Evolutionary conservation across 345 rosid species (phyloP), one percentile per base, ranked within the genome.

Genomic region (Trapa incisa): DNA sequence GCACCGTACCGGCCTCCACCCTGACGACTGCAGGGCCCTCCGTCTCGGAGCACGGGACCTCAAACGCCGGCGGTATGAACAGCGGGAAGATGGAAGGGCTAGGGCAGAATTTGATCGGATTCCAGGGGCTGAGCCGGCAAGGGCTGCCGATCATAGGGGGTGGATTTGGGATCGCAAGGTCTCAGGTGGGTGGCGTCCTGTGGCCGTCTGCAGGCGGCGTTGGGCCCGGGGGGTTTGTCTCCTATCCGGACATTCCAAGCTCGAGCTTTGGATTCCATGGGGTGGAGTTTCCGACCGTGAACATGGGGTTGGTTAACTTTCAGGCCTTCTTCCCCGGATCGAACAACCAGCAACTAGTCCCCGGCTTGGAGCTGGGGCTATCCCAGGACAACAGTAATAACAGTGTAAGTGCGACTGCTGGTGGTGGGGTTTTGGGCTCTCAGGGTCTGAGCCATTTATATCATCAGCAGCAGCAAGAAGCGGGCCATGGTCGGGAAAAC

Each of bases 1-100:
- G 92, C 29, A 86, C 87, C 17, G 69, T 84, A 38, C 92, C 92
- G 14, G 83, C 92, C 16, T 84, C 92, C 6, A 81, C 81, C 65
- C 71, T 84, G 61, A 74, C 78, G 36, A 69, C 72, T 32, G 73
- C 85, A 9, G 86, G 80, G 32, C 71, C 79, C 64, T 81, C 89
- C 68, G 80, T 83, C 65, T 81, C 86, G 8, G 81, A 74, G 66
- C 86, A 79, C 73, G 81, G 81, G 67, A 71, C 47, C 62, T 72
- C 87, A 67, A 68, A 80, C 6, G 68, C 91, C n/a, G 43, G 43
- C 2, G 43, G 7, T 8, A 1, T 41, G 43, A 41, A 22, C 29
- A 22, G 43, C 43, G 70, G 83, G 56, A 83, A 79, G 69, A 52
- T 60, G 69, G 38, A 72, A 61, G 61, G 64, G 43, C 71, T 77